Percentiles rank a stretch among this genome's conserved stretches.
Evolutionary conservation across 2,329 filamentous ascomycete species (phyloP).

Genomic region (Aspergillus sp.): DNA sequence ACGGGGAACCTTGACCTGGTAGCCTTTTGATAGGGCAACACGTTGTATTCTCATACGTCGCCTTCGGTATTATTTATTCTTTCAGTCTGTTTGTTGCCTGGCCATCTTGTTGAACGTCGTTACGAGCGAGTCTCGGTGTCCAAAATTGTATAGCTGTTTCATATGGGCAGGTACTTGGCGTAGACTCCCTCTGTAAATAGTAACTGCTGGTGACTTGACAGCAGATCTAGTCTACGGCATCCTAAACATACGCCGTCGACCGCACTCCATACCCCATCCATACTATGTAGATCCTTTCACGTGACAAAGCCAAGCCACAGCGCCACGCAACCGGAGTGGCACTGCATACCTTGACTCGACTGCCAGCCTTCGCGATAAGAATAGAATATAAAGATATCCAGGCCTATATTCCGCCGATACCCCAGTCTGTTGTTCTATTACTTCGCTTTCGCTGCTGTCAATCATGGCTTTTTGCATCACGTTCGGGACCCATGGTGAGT

Average conservation of each 20-base stretch:
- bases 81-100: neutral
- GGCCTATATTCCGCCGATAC: no score
- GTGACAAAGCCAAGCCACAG: slow-evolving; percentile 23
- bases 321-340: slow-evolving; percentile 17
- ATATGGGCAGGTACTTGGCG: no score
- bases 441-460: neutral
- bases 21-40: neutral
- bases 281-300: neutral
- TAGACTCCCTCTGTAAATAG: no score
- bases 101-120: neutral
- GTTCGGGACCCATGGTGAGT: slow-evolving; percentile 33
- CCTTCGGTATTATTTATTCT: neutral
- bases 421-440: neutral
- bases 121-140: neutral
- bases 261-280: no score
- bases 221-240: no score
- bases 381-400: neutral
- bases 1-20: no score
- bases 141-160: neutral
- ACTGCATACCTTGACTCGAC: slow-evolving; percentile 14
- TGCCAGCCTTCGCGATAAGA: neutral
- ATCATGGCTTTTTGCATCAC: slow-evolving; percentile 36
- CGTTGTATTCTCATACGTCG: neutral
- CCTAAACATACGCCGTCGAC: no score
- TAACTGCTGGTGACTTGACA: no score